Conservation (phyloP, 192 early-diverging fungal genomes). For the Linnemannia zychae region DNA sequence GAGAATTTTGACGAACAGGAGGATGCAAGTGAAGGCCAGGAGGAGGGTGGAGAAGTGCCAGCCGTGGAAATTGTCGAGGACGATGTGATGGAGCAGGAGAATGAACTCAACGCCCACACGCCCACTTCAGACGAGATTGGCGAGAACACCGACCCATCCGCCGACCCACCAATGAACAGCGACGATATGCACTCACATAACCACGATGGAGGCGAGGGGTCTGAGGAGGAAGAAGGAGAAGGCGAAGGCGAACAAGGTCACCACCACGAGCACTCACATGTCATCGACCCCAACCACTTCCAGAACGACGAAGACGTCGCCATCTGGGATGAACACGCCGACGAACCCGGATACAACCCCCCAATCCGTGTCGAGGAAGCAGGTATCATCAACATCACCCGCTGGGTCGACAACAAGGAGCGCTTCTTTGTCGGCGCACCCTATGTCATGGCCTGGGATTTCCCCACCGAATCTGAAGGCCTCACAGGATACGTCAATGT, state of each 20-base stretch:
- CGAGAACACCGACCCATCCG: not conserved
- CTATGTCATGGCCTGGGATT: constrained; percentile 42
- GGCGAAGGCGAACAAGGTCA: not conserved
- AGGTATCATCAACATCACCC: constrained; percentile 32
- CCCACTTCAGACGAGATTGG: constrained; percentile 6
- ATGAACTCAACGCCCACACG: constrained; percentile 1
- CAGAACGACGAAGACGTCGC: constrained; percentile 38
- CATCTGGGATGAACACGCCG: constrained; percentile 30
- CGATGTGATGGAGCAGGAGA: not conserved
- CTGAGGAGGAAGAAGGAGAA: not conserved
- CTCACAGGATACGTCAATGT: constrained; percentile 26
- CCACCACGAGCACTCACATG: constrained; percentile 23
- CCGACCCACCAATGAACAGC: not conserved
- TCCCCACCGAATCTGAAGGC: constrained; percentile 17
- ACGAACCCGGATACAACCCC: constrained; percentile 43
- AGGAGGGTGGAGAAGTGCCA: not conserved
- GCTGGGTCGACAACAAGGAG: constrained; percentile 34
- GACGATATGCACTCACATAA: constrained; percentile 1
- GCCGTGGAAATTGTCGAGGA: not conserved
- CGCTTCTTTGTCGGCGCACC: constrained; percentile 50
- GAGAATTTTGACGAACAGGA: constrained; percentile 11
- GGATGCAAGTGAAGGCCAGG: not conserved
- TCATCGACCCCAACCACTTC: constrained; percentile 38
- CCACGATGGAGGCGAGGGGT: not conserved
- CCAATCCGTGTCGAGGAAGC: constrained; percentile 27